These are phyloP conservation scores for Gyrodon lividus DNA, from an alignment of 768 basidiomycete genomes.

Conservation along the genomic window DNA sequence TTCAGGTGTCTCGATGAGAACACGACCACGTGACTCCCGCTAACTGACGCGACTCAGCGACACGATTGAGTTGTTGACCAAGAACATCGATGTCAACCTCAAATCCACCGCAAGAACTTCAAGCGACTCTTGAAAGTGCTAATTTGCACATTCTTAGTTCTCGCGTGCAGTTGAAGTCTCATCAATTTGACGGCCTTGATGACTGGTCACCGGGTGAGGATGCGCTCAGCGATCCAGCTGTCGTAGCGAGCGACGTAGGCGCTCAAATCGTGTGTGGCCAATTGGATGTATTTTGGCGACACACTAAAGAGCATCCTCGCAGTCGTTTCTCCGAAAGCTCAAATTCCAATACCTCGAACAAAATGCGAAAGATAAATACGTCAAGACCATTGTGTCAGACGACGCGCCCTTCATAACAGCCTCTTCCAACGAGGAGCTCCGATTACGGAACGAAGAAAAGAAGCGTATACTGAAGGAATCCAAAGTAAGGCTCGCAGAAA, in stretches of 20 bases:
- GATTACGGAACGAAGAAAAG: constrained; percentile 61
- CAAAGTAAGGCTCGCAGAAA: constrained; percentile 62
- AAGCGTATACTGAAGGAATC: constrained; percentile 65
- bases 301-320: constrained; percentile 4
- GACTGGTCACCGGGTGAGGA: constrained; percentile 27
- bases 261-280: constrained; percentile 54
- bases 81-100: constrained; percentile 21
- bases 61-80: too few species aligned
- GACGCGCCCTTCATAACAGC: constrained; percentile 79
- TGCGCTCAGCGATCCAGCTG: constrained; percentile 47
- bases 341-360: constrained; percentile 91
- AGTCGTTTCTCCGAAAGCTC: constrained; percentile 76
- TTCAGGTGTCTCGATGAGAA: too few species aligned
- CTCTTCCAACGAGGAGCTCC: constrained; percentile 72
- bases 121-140: constrained; percentile 25
- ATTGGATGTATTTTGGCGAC: not conserved
- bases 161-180: constrained; percentile 21
- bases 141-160: constrained; percentile 23
- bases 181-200: constrained; percentile 31
- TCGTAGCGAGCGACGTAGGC: constrained; percentile 57
- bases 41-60: too few species aligned
- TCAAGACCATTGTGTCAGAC: constrained; percentile 83
- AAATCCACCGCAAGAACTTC: constrained; percentile 24
- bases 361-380: constrained; percentile 86
- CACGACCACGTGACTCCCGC: too few species aligned